These are phyloP conservation scores for Stagonosporopsis cucurbitacearum DNA, from an alignment of 2,329 filamentous ascomycete genomes.

Conservation along the genomic window DNA sequence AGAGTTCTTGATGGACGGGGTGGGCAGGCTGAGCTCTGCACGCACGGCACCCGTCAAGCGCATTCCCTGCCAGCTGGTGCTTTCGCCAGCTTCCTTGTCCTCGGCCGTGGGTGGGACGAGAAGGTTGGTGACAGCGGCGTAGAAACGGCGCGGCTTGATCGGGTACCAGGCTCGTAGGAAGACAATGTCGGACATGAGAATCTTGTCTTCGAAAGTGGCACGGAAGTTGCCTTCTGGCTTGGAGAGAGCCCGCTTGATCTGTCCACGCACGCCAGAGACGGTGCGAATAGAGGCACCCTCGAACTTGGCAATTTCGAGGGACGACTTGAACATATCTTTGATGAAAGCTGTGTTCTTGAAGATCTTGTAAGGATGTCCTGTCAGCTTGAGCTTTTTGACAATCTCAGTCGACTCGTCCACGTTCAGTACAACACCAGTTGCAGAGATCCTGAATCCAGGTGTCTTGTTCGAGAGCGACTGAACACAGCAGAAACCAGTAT, in stretches of 20 bases:
- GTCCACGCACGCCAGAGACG: slow-evolving; percentile 91
- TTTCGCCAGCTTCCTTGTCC: slow-evolving; percentile 41
- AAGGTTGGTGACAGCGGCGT: slow-evolving; percentile 94
- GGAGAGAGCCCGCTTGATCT: slow-evolving; percentile 93
- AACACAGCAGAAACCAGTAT: slow-evolving; percentile 93
- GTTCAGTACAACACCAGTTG: slow-evolving; percentile 89
- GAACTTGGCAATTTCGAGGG: slow-evolving; percentile 96
- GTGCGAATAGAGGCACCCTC: slow-evolving; percentile 96
- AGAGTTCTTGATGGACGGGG: slow-evolving; percentile 82
- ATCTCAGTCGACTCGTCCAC: slow-evolving; percentile 97
- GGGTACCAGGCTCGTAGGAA: slow-evolving; percentile 98
- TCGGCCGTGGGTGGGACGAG: slow-evolving; percentile 62
- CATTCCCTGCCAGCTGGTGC: slow-evolving; percentile 80
- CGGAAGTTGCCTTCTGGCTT: slow-evolving; percentile 96
- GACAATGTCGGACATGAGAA: slow-evolving; percentile 94
- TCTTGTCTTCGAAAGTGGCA: slow-evolving; percentile 98
- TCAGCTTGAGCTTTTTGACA: slow-evolving; percentile 98
- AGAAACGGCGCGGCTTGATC: slow-evolving; percentile 92
- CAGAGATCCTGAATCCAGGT: slow-evolving; percentile 91
- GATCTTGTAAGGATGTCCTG: slow-evolving; percentile 92
- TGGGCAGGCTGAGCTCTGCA: slow-evolving; percentile 73
- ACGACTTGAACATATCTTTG: slow-evolving; percentile 95
- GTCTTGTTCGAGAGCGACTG: slow-evolving; percentile 85
- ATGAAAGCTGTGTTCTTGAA: slow-evolving; percentile 99
- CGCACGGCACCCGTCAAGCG: slow-evolving; percentile 92